phyloP scores from a whole-genome alignment of 345 rosid genomes.

The Aquilaria sinensis region DNA sequence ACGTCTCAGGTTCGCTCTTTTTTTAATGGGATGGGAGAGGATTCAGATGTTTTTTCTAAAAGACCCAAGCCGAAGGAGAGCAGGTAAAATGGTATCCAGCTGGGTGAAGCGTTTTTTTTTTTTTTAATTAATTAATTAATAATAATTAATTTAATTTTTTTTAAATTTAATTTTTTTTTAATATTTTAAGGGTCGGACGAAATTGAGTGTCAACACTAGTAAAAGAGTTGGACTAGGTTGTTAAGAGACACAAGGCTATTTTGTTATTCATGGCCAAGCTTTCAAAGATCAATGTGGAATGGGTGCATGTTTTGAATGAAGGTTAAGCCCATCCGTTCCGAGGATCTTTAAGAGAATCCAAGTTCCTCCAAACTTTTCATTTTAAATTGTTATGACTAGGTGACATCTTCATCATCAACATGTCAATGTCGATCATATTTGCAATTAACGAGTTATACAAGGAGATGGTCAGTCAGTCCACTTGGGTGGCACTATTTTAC shows the following conservation, averaged over 20 bases:
- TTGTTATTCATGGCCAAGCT: conserved; percentile 59
- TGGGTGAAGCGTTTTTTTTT: too few species aligned
- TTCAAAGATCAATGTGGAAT: conserved; percentile 60
- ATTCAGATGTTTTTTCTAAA: too few species aligned
- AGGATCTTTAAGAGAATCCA: conserved; percentile 97
- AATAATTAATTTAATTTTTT: too few species aligned
- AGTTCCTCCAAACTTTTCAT: conserved; percentile 99
- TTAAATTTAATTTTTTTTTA: too few species aligned
- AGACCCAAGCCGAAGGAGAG: too few species aligned
- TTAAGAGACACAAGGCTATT: conserved; percentile 53
- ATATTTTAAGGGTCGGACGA: too few species aligned
- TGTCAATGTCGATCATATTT: conserved; percentile 95
- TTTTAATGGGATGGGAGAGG: too few species aligned
- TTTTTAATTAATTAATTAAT: too few species aligned
- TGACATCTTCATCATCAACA: conserved; percentile 86
- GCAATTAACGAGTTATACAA: conserved; percentile 73
- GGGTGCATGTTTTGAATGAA: conserved; percentile 98
- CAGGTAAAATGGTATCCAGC: too few species aligned
- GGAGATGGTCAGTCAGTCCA: conserved; percentile 58
- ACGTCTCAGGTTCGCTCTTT: too few species aligned
- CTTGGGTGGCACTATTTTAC: conserved; percentile 70
- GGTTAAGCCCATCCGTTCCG: conserved; percentile 96
- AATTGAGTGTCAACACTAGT: too few species aligned
- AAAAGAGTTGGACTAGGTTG: conserved; percentile 40
- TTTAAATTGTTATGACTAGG: conserved; percentile 87